These are phyloP conservation scores for Umbellularia californica DNA, from an alignment of 164 flowering plant species.

Conservation along the genomic window DNA sequence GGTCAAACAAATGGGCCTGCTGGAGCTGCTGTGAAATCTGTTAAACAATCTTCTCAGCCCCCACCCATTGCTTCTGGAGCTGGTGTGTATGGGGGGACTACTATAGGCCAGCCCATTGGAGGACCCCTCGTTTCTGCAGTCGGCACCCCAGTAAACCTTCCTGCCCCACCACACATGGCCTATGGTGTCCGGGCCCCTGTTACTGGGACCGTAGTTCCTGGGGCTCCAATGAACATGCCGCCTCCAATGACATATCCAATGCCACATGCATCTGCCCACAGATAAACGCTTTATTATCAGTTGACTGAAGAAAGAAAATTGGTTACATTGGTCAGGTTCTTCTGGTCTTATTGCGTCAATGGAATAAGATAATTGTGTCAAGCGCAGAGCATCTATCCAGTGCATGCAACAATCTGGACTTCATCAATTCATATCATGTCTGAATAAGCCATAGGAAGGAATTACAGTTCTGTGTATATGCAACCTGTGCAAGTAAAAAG, in stretches of 20 bases:
- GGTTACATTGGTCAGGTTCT: constrained; percentile 5
- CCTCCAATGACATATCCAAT: constrained; percentile 60
- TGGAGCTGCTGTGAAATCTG: constrained; percentile 43
- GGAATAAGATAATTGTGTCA: constrained; percentile 13
- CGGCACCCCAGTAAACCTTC: constrained; percentile 78
- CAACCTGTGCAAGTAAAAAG: constrained; percentile 7
- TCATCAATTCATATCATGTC: constrained; percentile 19
- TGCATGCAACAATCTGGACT: constrained; percentile 6
- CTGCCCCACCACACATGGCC: constrained; percentile 64
- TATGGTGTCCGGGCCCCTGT: constrained; percentile 69
- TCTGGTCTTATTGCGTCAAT: constrained; percentile 4
- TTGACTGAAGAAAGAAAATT: constrained; percentile 16
- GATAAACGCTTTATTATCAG: constrained; percentile 31
- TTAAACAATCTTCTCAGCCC: constrained; percentile 43
- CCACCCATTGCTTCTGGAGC: constrained; percentile 41
- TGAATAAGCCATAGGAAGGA: constrained; percentile 23
- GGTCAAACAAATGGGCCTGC: constrained; percentile 58
- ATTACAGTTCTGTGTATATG: constrained; percentile 16
- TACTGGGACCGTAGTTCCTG: constrained; percentile 63
- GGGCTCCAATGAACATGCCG: constrained; percentile 63
- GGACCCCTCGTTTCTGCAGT: constrained; percentile 80
- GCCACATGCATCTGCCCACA: constrained; percentile 66
- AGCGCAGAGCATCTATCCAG: constrained; percentile 5
- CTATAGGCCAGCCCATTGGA: constrained; percentile 81
- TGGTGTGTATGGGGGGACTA: constrained; percentile 54